A percentile compares a stretch with the other conserved stretches of the same genome.
These are phyloP conservation scores for Mucor piriformis DNA, from an alignment of 371 early-diverging fungal species.

Conservation along the genomic window DNA sequence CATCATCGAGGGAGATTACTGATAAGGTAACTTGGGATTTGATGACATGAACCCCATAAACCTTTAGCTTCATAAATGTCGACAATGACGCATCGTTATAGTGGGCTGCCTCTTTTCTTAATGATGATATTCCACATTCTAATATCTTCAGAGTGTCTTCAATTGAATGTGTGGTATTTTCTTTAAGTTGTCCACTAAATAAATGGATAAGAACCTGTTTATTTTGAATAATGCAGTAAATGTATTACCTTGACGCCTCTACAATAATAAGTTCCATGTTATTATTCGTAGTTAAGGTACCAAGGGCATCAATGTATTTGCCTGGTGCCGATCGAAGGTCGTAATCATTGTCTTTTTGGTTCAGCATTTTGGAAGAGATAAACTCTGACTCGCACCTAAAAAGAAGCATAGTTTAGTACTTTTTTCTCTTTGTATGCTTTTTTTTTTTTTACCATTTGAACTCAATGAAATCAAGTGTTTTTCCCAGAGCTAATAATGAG, in stretches of 20 bases:
- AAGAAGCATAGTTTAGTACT: slow-evolving; percentile 1
- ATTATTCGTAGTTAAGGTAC: slow-evolving; percentile 13
- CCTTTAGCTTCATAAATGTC: slow-evolving; percentile 20
- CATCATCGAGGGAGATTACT: slow-evolving; percentile 24
- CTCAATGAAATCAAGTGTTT: slow-evolving; percentile 13
- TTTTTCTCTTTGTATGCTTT: slow-evolving; percentile 10
- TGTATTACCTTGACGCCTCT: slow-evolving; percentile 22
- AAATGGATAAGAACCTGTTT: slow-evolving; percentile 17
- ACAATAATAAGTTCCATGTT: slow-evolving; percentile 25
- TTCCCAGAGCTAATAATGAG: slow-evolving; percentile 19
- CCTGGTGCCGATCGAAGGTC: slow-evolving; percentile 13
- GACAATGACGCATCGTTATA: slow-evolving; percentile 18
- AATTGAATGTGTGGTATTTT: slow-evolving; percentile 17
- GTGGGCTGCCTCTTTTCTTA: slow-evolving; percentile 24
- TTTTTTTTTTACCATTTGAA: slow-evolving; percentile 23
- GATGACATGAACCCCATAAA: background rate
- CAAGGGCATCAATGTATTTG: slow-evolving; percentile 23
- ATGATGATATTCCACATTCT: slow-evolving; percentile 20
- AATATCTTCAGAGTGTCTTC: slow-evolving; percentile 25
- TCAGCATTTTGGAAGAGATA: slow-evolving; percentile 15
- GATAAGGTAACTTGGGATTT: slow-evolving; percentile 19
- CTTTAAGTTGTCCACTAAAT: slow-evolving; percentile 20
- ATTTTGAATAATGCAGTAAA: slow-evolving; percentile 21
- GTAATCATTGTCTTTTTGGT: slow-evolving; percentile 17
- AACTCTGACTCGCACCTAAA: slow-evolving; percentile 23